These are phyloP conservation scores for Phoma sp. DNA, from an alignment of 2,329 filamentous ascomycete genomes.

Conservation along the genomic window DNA sequence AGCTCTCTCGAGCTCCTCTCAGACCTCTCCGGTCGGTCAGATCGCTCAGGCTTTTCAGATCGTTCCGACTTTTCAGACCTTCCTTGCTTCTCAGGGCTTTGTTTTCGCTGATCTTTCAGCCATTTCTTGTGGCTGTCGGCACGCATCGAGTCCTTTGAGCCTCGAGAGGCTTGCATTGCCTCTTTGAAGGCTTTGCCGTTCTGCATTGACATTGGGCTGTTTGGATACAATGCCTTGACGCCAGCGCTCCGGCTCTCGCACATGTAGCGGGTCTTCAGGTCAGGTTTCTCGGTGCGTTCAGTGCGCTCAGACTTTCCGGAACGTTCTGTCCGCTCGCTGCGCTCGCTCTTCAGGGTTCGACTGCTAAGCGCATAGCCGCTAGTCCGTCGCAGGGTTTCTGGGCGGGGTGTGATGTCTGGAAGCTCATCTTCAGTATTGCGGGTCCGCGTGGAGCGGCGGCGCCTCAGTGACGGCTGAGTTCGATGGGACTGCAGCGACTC, in stretches of 20 bases:
- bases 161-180: slow-evolving; percentile 19
- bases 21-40: slow-evolving; percentile 21
- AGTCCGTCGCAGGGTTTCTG: slow-evolving; percentile 34
- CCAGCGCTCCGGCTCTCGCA: slow-evolving; percentile 48
- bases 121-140: slow-evolving; percentile 17
- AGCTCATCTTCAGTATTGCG: slow-evolving; percentile 39
- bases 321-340: slow-evolving; percentile 33
- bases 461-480: slow-evolving; percentile 33
- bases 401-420: slow-evolving; percentile 25
- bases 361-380: slow-evolving; percentile 42
- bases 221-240: slow-evolving; percentile 49
- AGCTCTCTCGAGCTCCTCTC: slow-evolving; percentile 21
- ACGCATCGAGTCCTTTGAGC: slow-evolving; percentile 23
- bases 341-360: slow-evolving; percentile 28
- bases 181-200: slow-evolving; percentile 27
- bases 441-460: slow-evolving; percentile 41
- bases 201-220: slow-evolving; percentile 35
- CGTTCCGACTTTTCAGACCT: slow-evolving; percentile 18
- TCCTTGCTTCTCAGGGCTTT: slow-evolving; percentile 17
- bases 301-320: slow-evolving; percentile 27
- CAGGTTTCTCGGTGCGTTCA: slow-evolving; percentile 27
- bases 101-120: slow-evolving; percentile 15
- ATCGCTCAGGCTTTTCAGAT: slow-evolving; percentile 27
- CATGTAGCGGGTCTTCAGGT: slow-evolving; percentile 39
- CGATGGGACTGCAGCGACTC: slow-evolving; percentile 40